Evolutionary conservation across 148 eudicot species (phyloP), one percentile per base, ranked within the genome.

Genomic region (Chenopodium quinoa): DNA sequence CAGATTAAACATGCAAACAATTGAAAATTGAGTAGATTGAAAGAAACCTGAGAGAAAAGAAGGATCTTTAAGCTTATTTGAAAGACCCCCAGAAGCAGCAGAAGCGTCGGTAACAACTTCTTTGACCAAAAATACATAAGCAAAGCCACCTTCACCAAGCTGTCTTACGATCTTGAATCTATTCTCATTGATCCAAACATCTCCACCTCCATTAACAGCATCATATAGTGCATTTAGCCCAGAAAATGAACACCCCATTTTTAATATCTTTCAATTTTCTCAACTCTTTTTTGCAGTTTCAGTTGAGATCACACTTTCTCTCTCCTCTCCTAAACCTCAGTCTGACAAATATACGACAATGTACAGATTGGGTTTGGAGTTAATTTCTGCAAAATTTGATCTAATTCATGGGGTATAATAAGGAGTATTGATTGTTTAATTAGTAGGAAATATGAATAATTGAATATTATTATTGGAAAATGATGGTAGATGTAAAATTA

Each of bases 131-230:
- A 58, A 97, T 11, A 97, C 99, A 66, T 75, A 92, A 76, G 99
- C 97, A 50, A 97, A 94, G 20, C 97, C 99, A 77, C 98, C 99
- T 86, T 96, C 99, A 54, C 97, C 99, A 31, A 96, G 92, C 86
- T 94, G 97, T 78, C 95, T 84, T 0, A 92, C 69, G 75, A 96
- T 82, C 87, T 86, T 86, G 87, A 94, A 94, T 50, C 98, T 86
- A 81, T 91, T 94, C 65, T 96, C 95, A 47, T 96, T 96, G 92
- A 96, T 96, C 99, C 99, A 96, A 56, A 96, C 97, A 82, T 96
- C 99, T 4, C 94, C 98, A 20, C 92, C 96, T 0, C 94, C 94
- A 82, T 92, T 90, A 14, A 89, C 93, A 47, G 95, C 92, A 81
- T 92, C 99, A 88, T 94, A 96, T 16, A 96, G 76, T 46, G 99